Evolutionary conservation across 306 rosid species (phyloP), one percentile per base, ranked within the genome.

Genomic region (Trifolium subterraneum): DNA sequence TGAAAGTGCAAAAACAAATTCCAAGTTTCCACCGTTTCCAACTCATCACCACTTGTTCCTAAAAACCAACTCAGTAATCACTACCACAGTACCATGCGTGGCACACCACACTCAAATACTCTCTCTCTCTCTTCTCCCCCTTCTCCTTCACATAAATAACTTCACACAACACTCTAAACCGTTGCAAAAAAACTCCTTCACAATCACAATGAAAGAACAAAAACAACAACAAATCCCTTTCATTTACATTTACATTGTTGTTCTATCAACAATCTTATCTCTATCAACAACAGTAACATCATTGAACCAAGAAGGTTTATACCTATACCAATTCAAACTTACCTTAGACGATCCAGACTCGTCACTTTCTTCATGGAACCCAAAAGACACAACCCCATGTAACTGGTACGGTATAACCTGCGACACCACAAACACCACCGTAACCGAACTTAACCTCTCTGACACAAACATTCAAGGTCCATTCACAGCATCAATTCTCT

Each of bases 231-330:
- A 23, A 20, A 0, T 22, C 3, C 56, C 14, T 1, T 42, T 67
- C 1, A 12, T 65, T 9, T 44, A 4, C 1, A 13, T 66, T 9
- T 44, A 8, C 71, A 45, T 67, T 67, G 2, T 67, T 2, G 2
- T 67, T 2, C 36, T 44, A 29, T 29, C 33, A 14, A 13, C 20
- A 19, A n/a, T 42, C 8, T 20, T 42, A 15, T 4, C 35, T 0
- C 33, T 54, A 0, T 67, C 55, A 4, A 65, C 71, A 7, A 5
- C 4, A 15, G 65, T 68, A 15, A 6, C 64, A 6, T 77, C 79
- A 13, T 85, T 93, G 0, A 91, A 86, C 91, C 93, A 88, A 55
- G 98, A 93, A n/a, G 96, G 94, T 4, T 78, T 83, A 2, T 71
- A 80, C 70, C 97, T 93, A 4, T 79, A 67, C 23, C 80, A 83